A percentile compares a stretch with the other conserved stretches of the same genome.
phyloP scores from a whole-genome alignment of 2,329 filamentous ascomycete genomes.

The Alternaria rosae region DNA sequence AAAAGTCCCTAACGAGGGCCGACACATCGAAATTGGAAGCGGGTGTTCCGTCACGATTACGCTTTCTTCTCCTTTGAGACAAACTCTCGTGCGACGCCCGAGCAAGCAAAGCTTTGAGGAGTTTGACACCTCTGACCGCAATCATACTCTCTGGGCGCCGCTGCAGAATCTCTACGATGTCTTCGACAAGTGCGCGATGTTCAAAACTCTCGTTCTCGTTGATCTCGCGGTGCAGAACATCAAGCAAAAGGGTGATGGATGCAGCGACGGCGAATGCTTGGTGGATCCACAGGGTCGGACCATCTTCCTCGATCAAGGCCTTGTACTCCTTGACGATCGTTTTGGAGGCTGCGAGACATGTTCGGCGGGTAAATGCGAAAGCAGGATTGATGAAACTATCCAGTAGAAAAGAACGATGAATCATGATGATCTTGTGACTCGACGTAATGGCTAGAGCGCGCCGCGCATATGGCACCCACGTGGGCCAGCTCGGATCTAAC shows the following conservation, averaged over 20 bases:
- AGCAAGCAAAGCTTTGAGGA: not conserved
- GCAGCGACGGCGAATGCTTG: conserved; percentile 42
- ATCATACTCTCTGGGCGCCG: not conserved
- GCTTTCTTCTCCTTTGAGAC: not conserved
- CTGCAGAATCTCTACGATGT: not conserved
- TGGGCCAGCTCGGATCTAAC: conserved; percentile 43
- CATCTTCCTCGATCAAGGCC: conserved; percentile 39
- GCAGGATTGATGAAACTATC: conserved; percentile 47
- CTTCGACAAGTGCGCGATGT: not conserved
- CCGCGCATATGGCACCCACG: conserved; percentile 40
- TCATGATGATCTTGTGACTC: conserved; percentile 50
- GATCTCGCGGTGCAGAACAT: not conserved
- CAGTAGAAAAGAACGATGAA: conserved; percentile 48
- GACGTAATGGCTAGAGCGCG: conserved; percentile 10
- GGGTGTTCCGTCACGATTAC: not conserved
- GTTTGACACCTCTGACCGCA: not conserved
- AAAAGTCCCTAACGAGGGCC: not conserved
- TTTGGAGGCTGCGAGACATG: conserved; percentile 49
- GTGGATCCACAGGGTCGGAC: conserved; percentile 50
- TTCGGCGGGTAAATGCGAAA: conserved; percentile 47
- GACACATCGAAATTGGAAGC: not conserved
- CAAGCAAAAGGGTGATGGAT: not conserved
- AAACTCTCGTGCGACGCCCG: not conserved
- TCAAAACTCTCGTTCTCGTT: not conserved
- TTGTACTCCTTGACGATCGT: conserved; percentile 50